Evolutionary conservation across 805 yeast genomes (phyloP).

Genomic region (Kockiozyma suomiensis): DNA sequence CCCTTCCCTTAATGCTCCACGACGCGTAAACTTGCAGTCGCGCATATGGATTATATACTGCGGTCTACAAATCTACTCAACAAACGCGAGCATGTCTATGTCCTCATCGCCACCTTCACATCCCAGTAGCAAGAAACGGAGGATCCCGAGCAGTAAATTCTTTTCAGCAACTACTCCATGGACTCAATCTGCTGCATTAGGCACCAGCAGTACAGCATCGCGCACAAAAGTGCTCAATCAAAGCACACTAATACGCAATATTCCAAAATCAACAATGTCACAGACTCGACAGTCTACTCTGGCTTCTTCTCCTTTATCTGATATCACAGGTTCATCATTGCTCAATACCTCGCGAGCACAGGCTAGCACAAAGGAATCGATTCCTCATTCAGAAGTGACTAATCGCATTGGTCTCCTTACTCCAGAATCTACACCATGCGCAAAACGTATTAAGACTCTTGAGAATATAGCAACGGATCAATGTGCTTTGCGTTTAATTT

Average conservation of each 20-base stretch:
- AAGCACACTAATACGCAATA: background rate
- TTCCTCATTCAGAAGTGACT: no score
- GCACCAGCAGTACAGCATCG: background rate
- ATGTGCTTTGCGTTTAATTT: background rate
- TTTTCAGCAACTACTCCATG: background rate
- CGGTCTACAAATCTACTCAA: no score
- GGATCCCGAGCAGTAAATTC: no score
- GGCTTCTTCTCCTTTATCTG: constrained; percentile 11
- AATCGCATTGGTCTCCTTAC: background rate
- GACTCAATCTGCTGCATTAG: background rate
- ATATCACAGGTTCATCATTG: constrained; percentile 5
- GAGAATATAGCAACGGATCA: background rate
- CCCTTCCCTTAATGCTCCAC: constrained; percentile 3
- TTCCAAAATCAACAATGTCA: background rate
- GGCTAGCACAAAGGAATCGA: no score
- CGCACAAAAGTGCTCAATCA: background rate
- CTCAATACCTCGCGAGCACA: background rate
- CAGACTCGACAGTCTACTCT: background rate
- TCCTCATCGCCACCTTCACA: background rate
- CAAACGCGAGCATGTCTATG: background rate
- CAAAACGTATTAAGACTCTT: background rate
- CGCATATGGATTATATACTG: no score
- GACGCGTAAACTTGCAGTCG: background rate
- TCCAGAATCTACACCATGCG: constrained; percentile 24
- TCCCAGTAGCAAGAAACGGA: background rate